Percentiles rank a stretch among this genome's conserved stretches.
phyloP scores from a whole-genome alignment of 495 filamentous ascomycete species.

The Xylaria cubensis region DNA sequence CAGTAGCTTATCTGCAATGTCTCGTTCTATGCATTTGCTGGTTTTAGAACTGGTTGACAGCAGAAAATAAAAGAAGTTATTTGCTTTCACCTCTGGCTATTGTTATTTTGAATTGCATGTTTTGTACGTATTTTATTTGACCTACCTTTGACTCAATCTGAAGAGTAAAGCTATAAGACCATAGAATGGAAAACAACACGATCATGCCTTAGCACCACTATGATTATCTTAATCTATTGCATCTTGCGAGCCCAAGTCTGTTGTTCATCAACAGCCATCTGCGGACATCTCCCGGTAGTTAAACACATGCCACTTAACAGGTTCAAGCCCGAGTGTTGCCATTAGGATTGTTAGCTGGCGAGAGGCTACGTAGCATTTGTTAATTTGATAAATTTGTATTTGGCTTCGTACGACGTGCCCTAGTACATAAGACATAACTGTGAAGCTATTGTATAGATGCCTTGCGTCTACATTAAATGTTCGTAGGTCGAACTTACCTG shows the following conservation, averaged over 20 bases:
- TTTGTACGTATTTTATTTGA: background rate
- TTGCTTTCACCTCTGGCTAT: background rate
- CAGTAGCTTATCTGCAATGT: conserved; percentile 6
- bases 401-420: too few relatives aligned
- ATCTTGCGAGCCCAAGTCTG: background rate
- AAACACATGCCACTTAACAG: background rate
- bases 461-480: background rate
- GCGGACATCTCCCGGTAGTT: background rate
- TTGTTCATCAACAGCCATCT: background rate
- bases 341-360: background rate
- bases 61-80: background rate
- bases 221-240: background rate
- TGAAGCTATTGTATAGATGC: too few relatives aligned
- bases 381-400: background rate
- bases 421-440: too few relatives aligned
- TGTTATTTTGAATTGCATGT: background rate
- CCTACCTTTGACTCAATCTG: background rate
- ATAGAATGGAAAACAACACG: background rate
- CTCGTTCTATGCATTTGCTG: background rate
- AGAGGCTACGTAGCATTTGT: background rate
- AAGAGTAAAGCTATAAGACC: background rate
- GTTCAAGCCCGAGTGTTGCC: background rate
- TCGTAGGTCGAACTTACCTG: background rate
- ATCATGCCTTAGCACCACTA: background rate
- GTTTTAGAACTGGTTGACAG: background rate